These are phyloP conservation scores for Garcia nutans DNA, from an alignment of 345 rosid species.

Conservation along the genomic window DNA sequence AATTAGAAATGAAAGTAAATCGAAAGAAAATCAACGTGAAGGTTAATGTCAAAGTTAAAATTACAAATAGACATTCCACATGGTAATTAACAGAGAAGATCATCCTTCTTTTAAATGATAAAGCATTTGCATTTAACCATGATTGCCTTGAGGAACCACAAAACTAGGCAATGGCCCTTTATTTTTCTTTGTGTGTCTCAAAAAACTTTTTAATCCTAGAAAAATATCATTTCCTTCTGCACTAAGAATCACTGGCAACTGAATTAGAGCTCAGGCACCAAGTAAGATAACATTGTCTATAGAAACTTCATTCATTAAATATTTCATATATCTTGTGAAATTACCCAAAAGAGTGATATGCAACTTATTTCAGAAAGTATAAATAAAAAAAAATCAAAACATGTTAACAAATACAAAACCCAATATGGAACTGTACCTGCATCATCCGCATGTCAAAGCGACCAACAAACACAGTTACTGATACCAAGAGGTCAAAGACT, in stretches of 20 bases:
- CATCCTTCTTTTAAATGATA: neutral
- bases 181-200: too few species aligned
- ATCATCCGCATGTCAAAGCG: conserved; percentile 99
- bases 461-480: conserved; percentile 96
- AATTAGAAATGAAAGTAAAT: neutral
- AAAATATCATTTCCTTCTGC: neutral
- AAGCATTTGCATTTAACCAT: neutral
- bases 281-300: neutral
- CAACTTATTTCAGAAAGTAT: neutral
- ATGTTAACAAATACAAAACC: neutral
- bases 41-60: neutral
- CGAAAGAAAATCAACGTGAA: neutral
- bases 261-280: neutral
- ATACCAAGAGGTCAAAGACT: conserved; percentile 92
- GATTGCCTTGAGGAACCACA: neutral
- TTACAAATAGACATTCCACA: neutral
- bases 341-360: neutral
- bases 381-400: neutral
- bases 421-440: conserved; percentile 57
- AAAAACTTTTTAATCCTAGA: neutral
- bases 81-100: neutral
- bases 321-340: neutral
- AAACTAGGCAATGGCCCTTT: neutral
- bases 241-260: neutral
- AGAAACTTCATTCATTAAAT: neutral